phyloP scores from a whole-genome alignment of 2,329 filamentous ascomycete species.

The Exophiala alcalophila region DNA sequence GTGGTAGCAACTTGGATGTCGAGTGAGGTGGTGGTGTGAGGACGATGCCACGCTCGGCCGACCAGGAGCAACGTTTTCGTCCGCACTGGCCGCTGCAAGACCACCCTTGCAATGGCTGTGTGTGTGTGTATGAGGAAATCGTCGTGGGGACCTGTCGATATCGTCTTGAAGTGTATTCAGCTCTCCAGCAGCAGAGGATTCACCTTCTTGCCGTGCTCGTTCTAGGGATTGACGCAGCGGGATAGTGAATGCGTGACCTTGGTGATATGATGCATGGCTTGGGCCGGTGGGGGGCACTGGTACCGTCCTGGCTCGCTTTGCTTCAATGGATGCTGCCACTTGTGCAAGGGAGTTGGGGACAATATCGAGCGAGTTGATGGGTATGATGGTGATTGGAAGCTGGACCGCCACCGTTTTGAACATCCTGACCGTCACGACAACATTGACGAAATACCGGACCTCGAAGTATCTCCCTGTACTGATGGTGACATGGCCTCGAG shows the following conservation, averaged over 20 bases:
- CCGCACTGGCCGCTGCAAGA: background rate
- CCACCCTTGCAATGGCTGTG: slow-evolving; percentile 17
- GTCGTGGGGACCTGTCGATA: slow-evolving; percentile 26
- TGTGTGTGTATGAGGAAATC: slow-evolving; percentile 7
- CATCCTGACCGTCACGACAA: slow-evolving; percentile 46
- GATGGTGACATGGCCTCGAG: slow-evolving; percentile 25
- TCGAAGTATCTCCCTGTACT: slow-evolving; percentile 53
- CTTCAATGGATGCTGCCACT: slow-evolving; percentile 55
- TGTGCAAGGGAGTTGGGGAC: slow-evolving; percentile 52
- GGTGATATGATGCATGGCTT: slow-evolving; percentile 32
- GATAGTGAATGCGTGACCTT: slow-evolving; percentile 53
- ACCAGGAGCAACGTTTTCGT: slow-evolving; percentile 18
- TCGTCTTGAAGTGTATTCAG: slow-evolving; percentile 20
- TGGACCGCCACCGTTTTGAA: slow-evolving; percentile 53
- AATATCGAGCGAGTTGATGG: slow-evolving; percentile 57
- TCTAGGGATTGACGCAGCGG: slow-evolving; percentile 52
- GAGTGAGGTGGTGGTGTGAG: slow-evolving; percentile 24
- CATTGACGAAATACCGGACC: slow-evolving; percentile 55
- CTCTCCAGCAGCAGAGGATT: slow-evolving; percentile 1
- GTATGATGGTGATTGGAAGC: slow-evolving; percentile 55
- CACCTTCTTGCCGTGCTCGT: slow-evolving; percentile 29
- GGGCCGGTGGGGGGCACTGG: slow-evolving; percentile 28
- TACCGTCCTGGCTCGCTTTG: slow-evolving; percentile 41
- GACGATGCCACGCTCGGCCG: slow-evolving; percentile 15
- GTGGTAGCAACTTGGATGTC: slow-evolving; percentile 28